These are phyloP conservation scores for Cutaneotrichosporon cutaneum DNA, from an alignment of 1,284 basidiomycete genomes.

Conservation along the genomic window DNA sequence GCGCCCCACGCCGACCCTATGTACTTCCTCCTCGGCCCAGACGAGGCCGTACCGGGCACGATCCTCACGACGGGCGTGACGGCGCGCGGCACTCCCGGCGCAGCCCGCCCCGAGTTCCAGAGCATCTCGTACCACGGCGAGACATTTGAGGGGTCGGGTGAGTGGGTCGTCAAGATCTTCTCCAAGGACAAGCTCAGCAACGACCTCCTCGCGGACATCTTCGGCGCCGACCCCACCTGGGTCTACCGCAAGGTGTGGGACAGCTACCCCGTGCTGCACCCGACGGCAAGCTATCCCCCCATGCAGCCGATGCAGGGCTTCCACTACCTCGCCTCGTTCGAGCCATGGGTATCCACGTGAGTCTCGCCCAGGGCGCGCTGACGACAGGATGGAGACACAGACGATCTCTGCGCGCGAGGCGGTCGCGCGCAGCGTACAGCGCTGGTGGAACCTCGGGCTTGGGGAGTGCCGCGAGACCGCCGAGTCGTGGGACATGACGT, in stretches of 20 bases:
- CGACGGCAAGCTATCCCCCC: conserved; percentile 68
- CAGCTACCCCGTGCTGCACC: conserved; percentile 59
- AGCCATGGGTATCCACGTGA: conserved; percentile 63
- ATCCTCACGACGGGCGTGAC: conserved; percentile 72
- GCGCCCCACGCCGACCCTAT: conserved; percentile 62
- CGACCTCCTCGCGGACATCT: conserved; percentile 63
- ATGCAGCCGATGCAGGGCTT: conserved; percentile 71
- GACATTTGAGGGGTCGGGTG: conserved; percentile 54
- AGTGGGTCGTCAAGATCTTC: conserved; percentile 84
- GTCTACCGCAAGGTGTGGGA: conserved; percentile 70
- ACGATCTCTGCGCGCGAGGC: conserved; percentile 79
- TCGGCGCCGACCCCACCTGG: conserved; percentile 71
- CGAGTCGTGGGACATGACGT: conserved; percentile 50
- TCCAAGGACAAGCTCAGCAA: conserved; percentile 66
- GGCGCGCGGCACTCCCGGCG: conserved; percentile 45
- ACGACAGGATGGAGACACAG: conserved; percentile 76
- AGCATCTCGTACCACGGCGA: conserved; percentile 80
- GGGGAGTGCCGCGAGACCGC: conserved; percentile 43
- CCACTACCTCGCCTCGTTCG: conserved; percentile 86
- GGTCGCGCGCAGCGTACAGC: conserved; percentile 70
- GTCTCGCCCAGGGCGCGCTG: conserved; percentile 49
- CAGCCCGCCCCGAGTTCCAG: conserved; percentile 74
- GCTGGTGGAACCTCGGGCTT: conserved; percentile 58
- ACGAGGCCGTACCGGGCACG: conserved; percentile 61
- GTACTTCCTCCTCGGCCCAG: conserved; percentile 66